These are phyloP conservation scores for Umbelopsis sp. DNA, from an alignment of 192 early-diverging fungal genomes.

Conservation along the genomic window DNA sequence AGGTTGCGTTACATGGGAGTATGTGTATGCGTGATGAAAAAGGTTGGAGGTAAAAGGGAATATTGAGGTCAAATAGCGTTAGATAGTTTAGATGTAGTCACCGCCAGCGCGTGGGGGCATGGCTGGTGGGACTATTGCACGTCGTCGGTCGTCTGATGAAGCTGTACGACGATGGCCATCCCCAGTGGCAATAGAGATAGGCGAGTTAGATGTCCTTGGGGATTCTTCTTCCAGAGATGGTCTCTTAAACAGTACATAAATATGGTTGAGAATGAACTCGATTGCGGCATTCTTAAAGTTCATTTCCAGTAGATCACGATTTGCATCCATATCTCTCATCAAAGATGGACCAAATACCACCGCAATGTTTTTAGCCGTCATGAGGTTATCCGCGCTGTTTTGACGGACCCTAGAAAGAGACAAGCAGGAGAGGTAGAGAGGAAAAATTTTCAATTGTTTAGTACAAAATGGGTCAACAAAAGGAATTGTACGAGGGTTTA, in stretches of 20 bases:
- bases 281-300: slow-evolving; percentile 66
- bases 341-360: slow-evolving; percentile 94
- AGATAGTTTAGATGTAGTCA: neutral
- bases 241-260: slow-evolving; percentile 29
- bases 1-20: neutral
- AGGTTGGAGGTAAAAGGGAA: no score
- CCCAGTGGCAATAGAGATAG: neutral
- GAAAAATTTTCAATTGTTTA: neutral
- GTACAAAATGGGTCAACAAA: no score
- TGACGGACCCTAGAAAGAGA: slow-evolving; percentile 51
- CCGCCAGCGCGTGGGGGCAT: slow-evolving; percentile 9
- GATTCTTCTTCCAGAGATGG: slow-evolving; percentile 6
- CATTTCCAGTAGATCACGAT: slow-evolving; percentile 72
- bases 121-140: neutral
- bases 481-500: no score
- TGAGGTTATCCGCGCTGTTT: slow-evolving; percentile 74
- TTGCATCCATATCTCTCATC: slow-evolving; percentile 60
- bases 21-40: neutral
- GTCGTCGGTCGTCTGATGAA: neutral
- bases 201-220: neutral
- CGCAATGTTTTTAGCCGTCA: slow-evolving; percentile 88
- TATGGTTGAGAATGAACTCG: slow-evolving; percentile 68
- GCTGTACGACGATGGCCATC: slow-evolving; percentile 1
- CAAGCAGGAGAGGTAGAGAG: neutral
- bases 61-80: neutral